Evolutionary conservation across 768 basidiomycete genomes (phyloP).

Genomic region (Strobilomyces echinocephalus): DNA sequence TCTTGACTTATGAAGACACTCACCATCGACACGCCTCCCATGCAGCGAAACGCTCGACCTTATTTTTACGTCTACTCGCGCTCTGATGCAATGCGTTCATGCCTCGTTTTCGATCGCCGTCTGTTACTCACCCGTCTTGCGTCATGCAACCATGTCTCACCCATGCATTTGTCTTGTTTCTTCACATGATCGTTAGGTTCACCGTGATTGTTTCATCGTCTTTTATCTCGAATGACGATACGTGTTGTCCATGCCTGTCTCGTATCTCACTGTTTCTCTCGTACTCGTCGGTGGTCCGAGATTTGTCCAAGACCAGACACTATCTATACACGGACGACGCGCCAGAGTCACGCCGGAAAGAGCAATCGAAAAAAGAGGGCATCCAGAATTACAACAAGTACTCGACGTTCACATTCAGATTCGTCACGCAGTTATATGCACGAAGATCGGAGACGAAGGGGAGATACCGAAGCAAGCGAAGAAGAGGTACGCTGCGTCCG

Average conservation of each 20-base stretch:
- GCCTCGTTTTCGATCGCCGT: background rate
- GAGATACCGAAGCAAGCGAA: background rate
- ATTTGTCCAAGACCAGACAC: too few relatives aligned
- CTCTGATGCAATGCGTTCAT: background rate
- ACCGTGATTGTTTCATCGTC: background rate
- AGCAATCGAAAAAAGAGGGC: background rate
- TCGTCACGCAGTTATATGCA: background rate
- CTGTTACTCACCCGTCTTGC: background rate
- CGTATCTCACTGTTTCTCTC: background rate
- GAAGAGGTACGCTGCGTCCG: background rate
- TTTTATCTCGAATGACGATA: background rate
- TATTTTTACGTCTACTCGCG: background rate
- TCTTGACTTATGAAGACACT: slow-evolving; percentile 19
- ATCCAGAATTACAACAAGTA: slow-evolving; percentile 26
- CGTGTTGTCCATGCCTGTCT: background rate
- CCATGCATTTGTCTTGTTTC: background rate
- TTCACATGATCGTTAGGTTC: background rate
- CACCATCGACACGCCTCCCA: slow-evolving; percentile 1
- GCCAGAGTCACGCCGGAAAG: background rate
- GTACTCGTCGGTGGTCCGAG: too few relatives aligned
- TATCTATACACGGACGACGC: too few relatives aligned
- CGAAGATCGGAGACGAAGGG: background rate
- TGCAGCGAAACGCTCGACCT: background rate
- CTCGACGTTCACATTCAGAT: slow-evolving; percentile 6
- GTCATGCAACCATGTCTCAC: slow-evolving; percentile 1